phyloP scores from a whole-genome alignment of 176 grass and related monocot species.

The Musa troglodytarum region DNA sequence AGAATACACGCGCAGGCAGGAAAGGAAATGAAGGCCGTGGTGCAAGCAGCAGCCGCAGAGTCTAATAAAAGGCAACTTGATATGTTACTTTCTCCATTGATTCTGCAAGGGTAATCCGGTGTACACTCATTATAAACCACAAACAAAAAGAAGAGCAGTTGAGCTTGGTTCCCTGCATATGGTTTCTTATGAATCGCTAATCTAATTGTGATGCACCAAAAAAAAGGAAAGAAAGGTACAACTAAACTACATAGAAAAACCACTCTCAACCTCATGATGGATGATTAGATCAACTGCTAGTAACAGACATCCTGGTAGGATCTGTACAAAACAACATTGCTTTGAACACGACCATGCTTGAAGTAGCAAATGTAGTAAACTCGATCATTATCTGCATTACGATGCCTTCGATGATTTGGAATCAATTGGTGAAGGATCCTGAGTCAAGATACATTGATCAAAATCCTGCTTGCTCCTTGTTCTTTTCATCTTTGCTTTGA shows the following conservation, averaged over 20 bases:
- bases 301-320: too few relatives aligned
- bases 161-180: neutral
- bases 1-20: too few relatives aligned
- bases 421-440: neutral
- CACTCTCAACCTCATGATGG: neutral
- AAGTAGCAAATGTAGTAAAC: neutral
- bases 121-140: neutral
- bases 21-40: too few relatives aligned
- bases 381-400: neutral
- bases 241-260: neutral
- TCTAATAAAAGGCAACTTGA: too few relatives aligned
- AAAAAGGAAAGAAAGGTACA: neutral
- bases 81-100: too few relatives aligned
- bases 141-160: neutral
- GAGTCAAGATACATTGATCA: neutral
- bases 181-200: neutral
- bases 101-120: too few relatives aligned
- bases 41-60: too few relatives aligned
- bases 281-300: neutral
- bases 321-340: neutral
- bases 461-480: slow-evolving; percentile 21
- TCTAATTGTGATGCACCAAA: neutral
- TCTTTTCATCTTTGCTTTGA: slow-evolving; percentile 24
- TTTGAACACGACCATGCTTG: neutral
- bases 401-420: neutral